Evolutionary conservation across 2,329 filamentous ascomycete species (phyloP).

Genomic region (Leptosphaerulina australis): DNA sequence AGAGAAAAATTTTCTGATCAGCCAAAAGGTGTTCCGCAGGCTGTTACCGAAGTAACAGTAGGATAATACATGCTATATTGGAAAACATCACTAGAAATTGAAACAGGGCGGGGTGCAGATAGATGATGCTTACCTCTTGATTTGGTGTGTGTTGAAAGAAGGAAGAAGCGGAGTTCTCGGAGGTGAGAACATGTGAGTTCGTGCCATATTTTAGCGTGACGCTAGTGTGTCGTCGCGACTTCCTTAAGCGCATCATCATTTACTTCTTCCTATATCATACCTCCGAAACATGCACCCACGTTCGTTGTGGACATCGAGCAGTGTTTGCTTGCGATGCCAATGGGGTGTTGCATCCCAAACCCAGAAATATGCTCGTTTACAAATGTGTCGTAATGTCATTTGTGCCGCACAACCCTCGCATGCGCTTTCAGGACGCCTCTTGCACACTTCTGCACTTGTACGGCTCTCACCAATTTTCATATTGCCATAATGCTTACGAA

Average conservation of each 20-base stretch:
- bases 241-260: conserved; percentile 14
- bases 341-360: conserved; percentile 25
- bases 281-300: conserved; percentile 27
- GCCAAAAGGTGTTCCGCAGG: conserved; percentile 42
- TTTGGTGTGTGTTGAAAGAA: conserved; percentile 17
- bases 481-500: conserved; percentile 10
- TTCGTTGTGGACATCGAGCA: conserved; percentile 17
- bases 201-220: conserved; percentile 20
- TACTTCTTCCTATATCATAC: conserved; percentile 9
- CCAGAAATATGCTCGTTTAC: background rate
- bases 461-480: background rate
- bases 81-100: conserved; percentile 44
- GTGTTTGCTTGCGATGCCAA: conserved; percentile 37
- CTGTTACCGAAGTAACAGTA: conserved; percentile 41
- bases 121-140: conserved; percentile 26
- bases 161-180: conserved; percentile 13
- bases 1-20: conserved; percentile 31
- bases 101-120: background rate
- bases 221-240: conserved; percentile 30
- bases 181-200: conserved; percentile 27
- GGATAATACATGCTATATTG: conserved; percentile 59
- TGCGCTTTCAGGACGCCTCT: conserved; percentile 22
- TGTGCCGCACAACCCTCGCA: conserved; percentile 11
- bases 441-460: conserved; percentile 34
- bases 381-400: background rate